Evolutionary conservation across 495 filamentous ascomycete genomes (phyloP).

Genomic region (Penicillium arizonense): DNA sequence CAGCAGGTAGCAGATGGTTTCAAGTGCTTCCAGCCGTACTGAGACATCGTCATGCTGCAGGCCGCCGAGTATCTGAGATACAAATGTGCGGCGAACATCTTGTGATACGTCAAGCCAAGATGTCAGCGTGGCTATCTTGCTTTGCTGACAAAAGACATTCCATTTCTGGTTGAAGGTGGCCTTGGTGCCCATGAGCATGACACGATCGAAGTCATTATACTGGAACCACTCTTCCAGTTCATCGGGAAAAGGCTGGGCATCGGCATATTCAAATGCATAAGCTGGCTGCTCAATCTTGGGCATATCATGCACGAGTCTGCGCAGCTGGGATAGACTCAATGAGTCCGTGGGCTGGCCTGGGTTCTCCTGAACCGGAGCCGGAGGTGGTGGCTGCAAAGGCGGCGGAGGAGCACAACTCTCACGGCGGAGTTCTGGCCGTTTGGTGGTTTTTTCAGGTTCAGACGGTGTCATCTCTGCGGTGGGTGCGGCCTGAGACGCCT

Average conservation of each 20-base stretch:
- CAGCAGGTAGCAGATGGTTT: conserved; percentile 72
- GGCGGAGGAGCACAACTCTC: conserved; percentile 57
- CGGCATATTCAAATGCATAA: conserved; percentile 93
- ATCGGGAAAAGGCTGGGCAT: conserved; percentile 74
- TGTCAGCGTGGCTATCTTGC: conserved; percentile 29
- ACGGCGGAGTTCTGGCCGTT: conserved; percentile 55
- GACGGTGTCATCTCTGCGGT: conserved; percentile 3
- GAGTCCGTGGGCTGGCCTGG: conserved; percentile 62
- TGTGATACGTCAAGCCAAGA: conserved; percentile 53
- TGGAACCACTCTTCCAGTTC: conserved; percentile 97
- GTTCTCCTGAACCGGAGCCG: conserved; percentile 48
- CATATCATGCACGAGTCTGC: conserved; percentile 76
- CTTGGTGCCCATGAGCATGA: conserved; percentile 64
- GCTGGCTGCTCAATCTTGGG: conserved; percentile 74
- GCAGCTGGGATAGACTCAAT: conserved; percentile 78
- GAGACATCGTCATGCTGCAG: conserved; percentile 50
- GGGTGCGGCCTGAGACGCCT: conserved; percentile 22
- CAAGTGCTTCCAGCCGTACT: conserved; percentile 61
- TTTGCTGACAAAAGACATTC: conserved; percentile 43
- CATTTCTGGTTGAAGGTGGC: conserved; percentile 68
- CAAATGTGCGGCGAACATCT: conserved; percentile 43
- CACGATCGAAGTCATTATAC: conserved; percentile 77
- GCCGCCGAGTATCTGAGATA: conserved; percentile 37
- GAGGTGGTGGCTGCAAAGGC: conserved; percentile 58
- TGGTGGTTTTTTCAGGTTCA: conserved; percentile 19